phyloP scores from a whole-genome alignment of 768 basidiomycete species.

The Boletellus emodensis region DNA sequence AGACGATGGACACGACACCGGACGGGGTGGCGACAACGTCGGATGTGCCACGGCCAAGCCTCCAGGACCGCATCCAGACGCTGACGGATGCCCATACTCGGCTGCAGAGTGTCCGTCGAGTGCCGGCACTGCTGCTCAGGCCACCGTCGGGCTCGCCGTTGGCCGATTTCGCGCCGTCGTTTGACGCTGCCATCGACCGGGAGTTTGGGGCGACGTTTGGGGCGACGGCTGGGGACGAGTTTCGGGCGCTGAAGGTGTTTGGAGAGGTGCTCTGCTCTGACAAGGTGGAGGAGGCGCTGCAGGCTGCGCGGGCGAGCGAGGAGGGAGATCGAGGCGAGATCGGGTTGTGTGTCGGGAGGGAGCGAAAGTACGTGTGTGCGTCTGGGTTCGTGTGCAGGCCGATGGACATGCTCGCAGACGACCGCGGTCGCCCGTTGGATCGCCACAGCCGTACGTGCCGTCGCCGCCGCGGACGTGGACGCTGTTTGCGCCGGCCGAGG shows the following conservation, averaged over 20 bases:
- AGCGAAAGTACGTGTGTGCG: conserved; percentile 46
- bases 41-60: conserved; percentile 15
- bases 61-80: conserved; percentile 44
- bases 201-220: conserved; percentile 28
- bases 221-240: conserved; percentile 36
- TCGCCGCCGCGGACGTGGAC: conserved; percentile 35
- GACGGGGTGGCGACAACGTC: neutral
- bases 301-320: conserved; percentile 52
- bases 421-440: conserved; percentile 50
- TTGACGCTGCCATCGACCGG: conserved; percentile 25
- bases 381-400: neutral
- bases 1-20: conserved; percentile 1
- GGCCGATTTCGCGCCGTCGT: conserved; percentile 25
- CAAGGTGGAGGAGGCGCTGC: conserved; percentile 55
- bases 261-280: conserved; percentile 46
- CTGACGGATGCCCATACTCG: conserved; percentile 45
- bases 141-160: conserved; percentile 28
- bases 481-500: conserved; percentile 42
- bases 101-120: conserved; percentile 42
- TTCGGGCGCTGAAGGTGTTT: conserved; percentile 46
- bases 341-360: conserved; percentile 41
- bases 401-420: conserved; percentile 33
- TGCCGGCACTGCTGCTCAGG: conserved; percentile 44
- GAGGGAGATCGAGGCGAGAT: conserved; percentile 48
- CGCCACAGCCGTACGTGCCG: conserved; percentile 55